These are phyloP conservation scores for Fusarium nelsonii DNA, from an alignment of 2,329 filamentous ascomycete genomes.

Conservation along the genomic window DNA sequence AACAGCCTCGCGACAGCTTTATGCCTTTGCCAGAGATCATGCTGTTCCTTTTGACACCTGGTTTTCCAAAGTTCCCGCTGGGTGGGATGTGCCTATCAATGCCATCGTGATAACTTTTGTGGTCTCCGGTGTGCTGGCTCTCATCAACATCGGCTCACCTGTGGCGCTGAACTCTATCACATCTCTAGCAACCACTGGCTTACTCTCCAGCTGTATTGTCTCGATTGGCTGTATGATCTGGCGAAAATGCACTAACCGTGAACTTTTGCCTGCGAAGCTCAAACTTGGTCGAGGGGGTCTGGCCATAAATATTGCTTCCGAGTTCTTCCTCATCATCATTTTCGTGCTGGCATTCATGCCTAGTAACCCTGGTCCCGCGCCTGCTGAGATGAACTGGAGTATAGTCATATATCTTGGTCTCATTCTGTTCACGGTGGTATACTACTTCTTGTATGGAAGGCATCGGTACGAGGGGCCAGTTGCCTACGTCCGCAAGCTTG, in stretches of 20 bases:
- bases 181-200: conserved; percentile 32
- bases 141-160: conserved; percentile 43
- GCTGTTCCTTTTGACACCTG: conserved; percentile 42
- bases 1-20: conserved; percentile 41
- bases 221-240: conserved; percentile 45
- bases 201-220: conserved; percentile 42
- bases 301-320: conserved; percentile 34
- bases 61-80: conserved; percentile 34
- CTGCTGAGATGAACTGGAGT: conserved; percentile 43
- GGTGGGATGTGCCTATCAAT: conserved; percentile 41
- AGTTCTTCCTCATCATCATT: conserved; percentile 33
- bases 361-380: conserved; percentile 29
- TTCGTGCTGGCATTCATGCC: conserved; percentile 44
- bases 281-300: conserved; percentile 37
- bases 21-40: conserved; percentile 40
- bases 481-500: conserved; percentile 29
- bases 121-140: conserved; percentile 33
- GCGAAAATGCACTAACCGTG: conserved; percentile 30
- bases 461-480: conserved; percentile 39
- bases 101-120: conserved; percentile 40
- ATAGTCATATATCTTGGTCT: conserved; percentile 33
- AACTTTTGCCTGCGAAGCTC: conserved; percentile 36
- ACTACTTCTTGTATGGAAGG: conserved; percentile 35
- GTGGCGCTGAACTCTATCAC: conserved; percentile 39
- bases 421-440: conserved; percentile 19